Percentiles rank a stretch among this genome's conserved stretches.
Evolutionary conservation across 2,329 filamentous ascomycete genomes (phyloP).

Genomic region (Amphichorda felina): DNA sequence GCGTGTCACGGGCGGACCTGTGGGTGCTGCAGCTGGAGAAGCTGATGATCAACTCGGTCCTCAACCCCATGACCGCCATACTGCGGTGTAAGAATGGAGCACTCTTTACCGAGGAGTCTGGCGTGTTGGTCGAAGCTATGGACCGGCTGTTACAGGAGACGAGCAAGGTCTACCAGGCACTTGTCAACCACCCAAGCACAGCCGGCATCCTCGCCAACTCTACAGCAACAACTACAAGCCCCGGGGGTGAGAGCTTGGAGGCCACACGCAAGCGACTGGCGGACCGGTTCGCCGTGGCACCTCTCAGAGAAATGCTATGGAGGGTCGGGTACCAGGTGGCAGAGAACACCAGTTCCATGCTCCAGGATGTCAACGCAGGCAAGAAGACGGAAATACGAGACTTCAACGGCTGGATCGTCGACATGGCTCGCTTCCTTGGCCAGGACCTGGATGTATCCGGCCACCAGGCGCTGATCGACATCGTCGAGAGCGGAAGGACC

Average conservation of each 20-base stretch:
- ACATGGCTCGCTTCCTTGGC: constrained; percentile 27
- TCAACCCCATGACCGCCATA: constrained; percentile 79
- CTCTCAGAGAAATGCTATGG: constrained; percentile 32
- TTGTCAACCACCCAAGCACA: constrained; percentile 48
- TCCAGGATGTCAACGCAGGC: constrained; percentile 42
- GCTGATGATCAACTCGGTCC: constrained; percentile 64
- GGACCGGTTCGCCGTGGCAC: constrained; percentile 29
- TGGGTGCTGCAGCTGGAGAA: constrained; percentile 71
- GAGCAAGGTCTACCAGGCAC: constrained; percentile 54
- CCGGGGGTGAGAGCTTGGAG: too few species aligned
- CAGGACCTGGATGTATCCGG: constrained; percentile 14
- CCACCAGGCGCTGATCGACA: constrained; percentile 27
- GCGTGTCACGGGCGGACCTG: constrained; percentile 29
- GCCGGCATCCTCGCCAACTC: constrained; percentile 21
- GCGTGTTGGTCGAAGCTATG: constrained; percentile 39
- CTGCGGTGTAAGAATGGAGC: constrained; percentile 69
- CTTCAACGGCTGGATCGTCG: constrained; percentile 47
- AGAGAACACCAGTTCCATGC: constrained; percentile 49
- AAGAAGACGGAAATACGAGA: constrained; percentile 43
- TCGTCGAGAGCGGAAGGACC: constrained; percentile 25
- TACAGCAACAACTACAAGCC: constrained; percentile 1
- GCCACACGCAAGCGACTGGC: constrained; percentile 6
- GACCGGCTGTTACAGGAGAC: constrained; percentile 64
- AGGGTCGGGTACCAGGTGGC: constrained; percentile 33
- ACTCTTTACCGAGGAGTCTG: constrained; percentile 47